Base-by-base conservation (phyloP, 306 rosid genomes). In the Fragaria nilgerrensis region DNA sequence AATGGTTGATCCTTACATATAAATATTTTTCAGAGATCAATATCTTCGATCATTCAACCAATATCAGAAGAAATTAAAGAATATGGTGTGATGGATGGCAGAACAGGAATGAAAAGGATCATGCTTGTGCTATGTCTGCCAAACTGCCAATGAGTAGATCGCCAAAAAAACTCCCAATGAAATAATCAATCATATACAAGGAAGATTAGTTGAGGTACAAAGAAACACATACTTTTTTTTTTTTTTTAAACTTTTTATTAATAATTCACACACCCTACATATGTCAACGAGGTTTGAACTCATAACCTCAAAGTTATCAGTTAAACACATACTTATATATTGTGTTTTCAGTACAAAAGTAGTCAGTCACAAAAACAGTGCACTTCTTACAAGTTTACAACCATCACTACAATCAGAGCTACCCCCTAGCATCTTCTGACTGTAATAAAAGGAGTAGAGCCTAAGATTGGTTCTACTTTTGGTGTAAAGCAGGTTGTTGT, bases 361-460 rank as follows among this genome's bases (percentile, higher is more conserved):
- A 25, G 44, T 66, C 61, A 19, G 48, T 10, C 14, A 49, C 61
- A 11, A 19, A 27, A 39, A 22, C 16, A 68, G 78, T 59, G 77
- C 69, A 74, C 25, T 73, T 37, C 37, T n/a, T 73, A 55, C 48
- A 66, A 66, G 48, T 17, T 64, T 66, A 37, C 77, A 73, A 43
- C 56, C 56, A 55, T 72, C 32, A 25, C 44, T 39, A 52, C 77
- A 47, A 68, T 64, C 75, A 74, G 74, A 64, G 70, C 16, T 37
- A 9, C 79, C 64, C 53, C 3, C 64, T 67, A 55, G 65, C 61
- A 76, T 72, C 75, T 84, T 70, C 82, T 81, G 63, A 77, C 72
- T 5, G 84, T 79, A 58, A 83, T 79, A 48, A 20, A 84, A 37
- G 87, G 84, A 27, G 87, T 80, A 74, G 87, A 80, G 72, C 61